A percentile compares a stretch with the other conserved stretches of the same genome.
Conservation (phyloP, 2,329 filamentous ascomycete species). For the Claviceps digitariae region DNA sequence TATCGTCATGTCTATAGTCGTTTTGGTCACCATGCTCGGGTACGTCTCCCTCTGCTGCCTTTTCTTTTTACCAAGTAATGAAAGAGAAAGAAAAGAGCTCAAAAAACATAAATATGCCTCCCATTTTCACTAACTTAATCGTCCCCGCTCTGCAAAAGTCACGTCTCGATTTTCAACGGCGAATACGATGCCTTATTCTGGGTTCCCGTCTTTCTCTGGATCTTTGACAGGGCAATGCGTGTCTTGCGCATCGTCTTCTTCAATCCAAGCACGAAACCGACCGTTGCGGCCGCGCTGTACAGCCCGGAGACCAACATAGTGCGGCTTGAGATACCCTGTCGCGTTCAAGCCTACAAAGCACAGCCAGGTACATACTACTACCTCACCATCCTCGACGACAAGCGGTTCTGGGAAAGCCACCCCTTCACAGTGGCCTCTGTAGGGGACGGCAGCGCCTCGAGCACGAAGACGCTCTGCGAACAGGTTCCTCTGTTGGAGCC, state of each 20-base stretch:
- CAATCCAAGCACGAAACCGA: conserved; percentile 25
- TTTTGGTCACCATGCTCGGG: conserved; percentile 38
- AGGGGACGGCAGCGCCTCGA: conserved; percentile 6
- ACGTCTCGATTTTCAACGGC: conserved; percentile 39
- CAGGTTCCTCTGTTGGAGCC: conserved; percentile 19
- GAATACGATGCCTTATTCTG: conserved; percentile 36
- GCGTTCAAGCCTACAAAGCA: conserved; percentile 19
- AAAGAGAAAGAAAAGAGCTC: neutral
- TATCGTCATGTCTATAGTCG: conserved; percentile 35
- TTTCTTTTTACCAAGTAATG: neutral
- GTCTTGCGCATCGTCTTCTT: conserved; percentile 27
- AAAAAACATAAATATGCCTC: neutral
- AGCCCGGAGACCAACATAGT: conserved; percentile 27
- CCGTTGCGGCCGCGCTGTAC: conserved; percentile 21
- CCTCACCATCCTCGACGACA: conserved; percentile 26
- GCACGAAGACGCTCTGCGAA: conserved; percentile 14
- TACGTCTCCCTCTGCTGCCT: conserved; percentile 17
- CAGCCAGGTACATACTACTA: conserved; percentile 32
- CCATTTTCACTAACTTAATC: neutral
- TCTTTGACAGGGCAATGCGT: conserved; percentile 33
- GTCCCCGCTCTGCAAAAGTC: conserved; percentile 17
- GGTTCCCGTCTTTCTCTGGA: conserved; percentile 35
- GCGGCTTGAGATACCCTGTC: conserved; percentile 24
- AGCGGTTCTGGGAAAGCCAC: conserved; percentile 33
- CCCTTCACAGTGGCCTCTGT: conserved; percentile 32